A percentile compares a stretch with the other conserved stretches of the same genome.
These are phyloP conservation scores for Sesbania bispinosa DNA, from an alignment of 306 rosid genomes.

Conservation along the genomic window DNA sequence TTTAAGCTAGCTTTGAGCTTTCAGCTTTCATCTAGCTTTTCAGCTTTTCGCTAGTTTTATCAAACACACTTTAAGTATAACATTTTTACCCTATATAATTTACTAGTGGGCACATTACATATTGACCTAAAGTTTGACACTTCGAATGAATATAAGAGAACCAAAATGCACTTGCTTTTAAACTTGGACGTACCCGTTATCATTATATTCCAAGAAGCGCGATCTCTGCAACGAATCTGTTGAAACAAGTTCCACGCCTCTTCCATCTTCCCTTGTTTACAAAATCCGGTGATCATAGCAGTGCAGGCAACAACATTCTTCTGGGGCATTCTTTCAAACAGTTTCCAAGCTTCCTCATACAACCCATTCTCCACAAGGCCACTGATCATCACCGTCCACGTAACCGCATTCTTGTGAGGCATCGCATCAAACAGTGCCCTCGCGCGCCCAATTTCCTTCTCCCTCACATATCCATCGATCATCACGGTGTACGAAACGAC, in stretches of 20 bases:
- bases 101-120: not conserved
- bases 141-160: not conserved
- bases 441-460: constrained; percentile 34
- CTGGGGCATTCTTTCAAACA: constrained; percentile 47
- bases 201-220: constrained; percentile 54
- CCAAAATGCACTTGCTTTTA: not conserved
- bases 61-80: too few species aligned
- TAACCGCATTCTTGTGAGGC: constrained; percentile 36
- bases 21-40: too few species aligned
- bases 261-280: constrained; percentile 45
- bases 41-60: too few species aligned
- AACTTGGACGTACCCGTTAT: constrained; percentile 35
- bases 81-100: not conserved
- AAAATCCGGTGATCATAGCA: constrained; percentile 51
- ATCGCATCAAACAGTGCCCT: constrained; percentile 44
- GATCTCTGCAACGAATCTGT: constrained; percentile 36
- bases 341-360: constrained; percentile 44
- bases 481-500: constrained; percentile 48
- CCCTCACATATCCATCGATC: constrained; percentile 44
- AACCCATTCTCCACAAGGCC: constrained; percentile 47
- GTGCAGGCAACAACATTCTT: constrained; percentile 40
- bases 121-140: not conserved
- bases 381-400: constrained; percentile 55
- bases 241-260: constrained; percentile 47
- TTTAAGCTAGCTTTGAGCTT: too few species aligned